Evolutionary conservation across 148 eudicot species (phyloP), one percentile per base, ranked within the genome.

Genomic region (Fallopia convolvulus): DNA sequence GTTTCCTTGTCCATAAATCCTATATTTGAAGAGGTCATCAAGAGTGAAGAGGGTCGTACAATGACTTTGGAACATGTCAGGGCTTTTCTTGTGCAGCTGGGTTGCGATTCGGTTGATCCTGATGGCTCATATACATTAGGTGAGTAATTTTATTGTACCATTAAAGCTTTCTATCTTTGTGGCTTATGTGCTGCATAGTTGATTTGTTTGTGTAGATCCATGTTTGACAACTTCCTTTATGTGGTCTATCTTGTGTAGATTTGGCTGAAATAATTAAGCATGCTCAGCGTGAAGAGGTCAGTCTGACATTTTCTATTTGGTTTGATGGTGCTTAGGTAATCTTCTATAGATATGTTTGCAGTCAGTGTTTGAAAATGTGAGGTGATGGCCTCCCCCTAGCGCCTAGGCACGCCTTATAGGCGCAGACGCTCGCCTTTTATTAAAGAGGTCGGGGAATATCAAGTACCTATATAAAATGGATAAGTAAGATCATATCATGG

Each of bases 281-380:
- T 77, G 90, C 97, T 79, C 93, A 88, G 74, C 82, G 79, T 63
- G 90, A 89, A 80, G 97, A 93, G 93, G 97, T 92, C 17, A 66
- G 72, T 68, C 2, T 68, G n/a, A 52, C 23, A 52, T 79, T n/a
- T 14, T 50, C 72, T 75, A 50, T 49, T 32, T 66, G 30, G 36
- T 66, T 68, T 39, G 42, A 68, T 68, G 72, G 2, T 66, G 44
- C 72, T 1, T 14, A 5, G 14, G 21, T 68, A 6, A 14, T 68
- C 39, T 68, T 68, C 21, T 26, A 4, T 68, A 15, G 17, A 10
- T 21, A 30, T 6, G 72, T 42, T 20, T 47, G n/a, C 47, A 32
- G 50, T 40, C 47, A 32, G 50, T 40, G 30, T 26, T 26, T 26
- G 30, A 26, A 26, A 26, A 26, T 26, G 30, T 26, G 30, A 26